Percentiles rank a stretch among this genome's conserved stretches.
Conservation (phyloP, 2,329 filamentous ascomycete genomes). For the Aspergillus floridensis region DNA sequence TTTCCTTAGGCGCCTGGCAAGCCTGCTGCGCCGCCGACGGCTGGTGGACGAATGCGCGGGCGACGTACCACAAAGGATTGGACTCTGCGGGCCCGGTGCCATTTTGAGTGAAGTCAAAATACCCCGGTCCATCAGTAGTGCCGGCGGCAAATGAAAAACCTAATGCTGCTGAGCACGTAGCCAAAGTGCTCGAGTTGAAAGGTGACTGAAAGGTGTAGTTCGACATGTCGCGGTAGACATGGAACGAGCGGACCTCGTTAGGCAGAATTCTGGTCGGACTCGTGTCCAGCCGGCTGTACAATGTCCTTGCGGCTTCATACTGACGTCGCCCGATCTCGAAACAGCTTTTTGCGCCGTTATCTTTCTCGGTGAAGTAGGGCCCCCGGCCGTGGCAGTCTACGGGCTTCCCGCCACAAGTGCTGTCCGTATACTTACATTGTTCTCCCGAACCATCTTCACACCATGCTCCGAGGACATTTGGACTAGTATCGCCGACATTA, state of each 20-base stretch:
- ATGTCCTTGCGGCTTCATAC: slow-evolving; percentile 42
- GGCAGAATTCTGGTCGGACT: slow-evolving; percentile 45
- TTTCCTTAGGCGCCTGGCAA: slow-evolving; percentile 79
- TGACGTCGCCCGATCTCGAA: slow-evolving; percentile 50
- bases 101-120: slow-evolving; percentile 91
- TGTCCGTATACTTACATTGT: slow-evolving; percentile 61
- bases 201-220: slow-evolving; percentile 70
- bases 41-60: slow-evolving; percentile 68
- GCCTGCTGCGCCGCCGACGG: slow-evolving; percentile 67
- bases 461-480: slow-evolving; percentile 82
- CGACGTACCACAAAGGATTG: slow-evolving; percentile 77
- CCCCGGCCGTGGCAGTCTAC: slow-evolving; percentile 47
- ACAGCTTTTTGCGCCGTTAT: slow-evolving; percentile 49
- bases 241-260: slow-evolving; percentile 74
- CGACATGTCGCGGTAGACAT: slow-evolving; percentile 80
- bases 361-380: slow-evolving; percentile 44
- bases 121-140: slow-evolving; percentile 85
- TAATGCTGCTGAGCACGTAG: slow-evolving; percentile 80
- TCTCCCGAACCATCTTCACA: slow-evolving; percentile 78
- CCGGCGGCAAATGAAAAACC: slow-evolving; percentile 93
- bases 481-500: slow-evolving; percentile 86
- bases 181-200: slow-evolving; percentile 60
- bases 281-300: slow-evolving; percentile 57
- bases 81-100: slow-evolving; percentile 66
- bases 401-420: slow-evolving; percentile 63